A percentile compares a stretch with the other conserved stretches of the same genome.
These are phyloP conservation scores for Ettlia oleoabundans DNA, from an alignment of 139 green algal species.

Conservation along the genomic window DNA sequence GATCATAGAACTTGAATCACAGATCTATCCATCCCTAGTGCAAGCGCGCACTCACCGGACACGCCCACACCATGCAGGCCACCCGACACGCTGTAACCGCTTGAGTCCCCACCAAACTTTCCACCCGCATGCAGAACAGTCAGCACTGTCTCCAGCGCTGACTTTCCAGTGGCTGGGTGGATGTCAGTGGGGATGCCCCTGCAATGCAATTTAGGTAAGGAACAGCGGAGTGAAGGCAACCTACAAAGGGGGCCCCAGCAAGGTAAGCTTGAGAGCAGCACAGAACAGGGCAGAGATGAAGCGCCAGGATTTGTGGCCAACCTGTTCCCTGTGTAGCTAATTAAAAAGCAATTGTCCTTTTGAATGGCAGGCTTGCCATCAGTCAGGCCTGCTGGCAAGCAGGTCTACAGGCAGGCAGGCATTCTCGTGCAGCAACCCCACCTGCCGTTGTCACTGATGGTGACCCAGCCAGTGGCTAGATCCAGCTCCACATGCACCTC, in stretches of 20 bases:
- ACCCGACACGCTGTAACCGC: conserved; percentile 87
- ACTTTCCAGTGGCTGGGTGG: conserved; percentile 89
- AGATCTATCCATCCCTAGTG: too few relatives aligned
- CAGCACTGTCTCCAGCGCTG: conserved; percentile 85
- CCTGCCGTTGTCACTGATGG: conserved; percentile 31
- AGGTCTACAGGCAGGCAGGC: not conserved
- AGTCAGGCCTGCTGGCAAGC: too few relatives aligned
- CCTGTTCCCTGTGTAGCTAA: too few relatives aligned
- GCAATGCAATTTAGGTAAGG: not conserved
- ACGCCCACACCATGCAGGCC: conserved; percentile 98
- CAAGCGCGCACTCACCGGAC: conserved; percentile 49
- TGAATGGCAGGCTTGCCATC: too few relatives aligned
- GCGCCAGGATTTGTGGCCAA: too few relatives aligned
- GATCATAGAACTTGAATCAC: too few relatives aligned
- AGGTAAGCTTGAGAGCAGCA: too few relatives aligned
- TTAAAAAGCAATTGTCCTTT: too few relatives aligned
- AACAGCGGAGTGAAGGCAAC: not conserved
- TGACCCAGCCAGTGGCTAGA: conserved; percentile 71
- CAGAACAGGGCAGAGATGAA: too few relatives aligned
- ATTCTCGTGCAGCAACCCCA: not conserved
- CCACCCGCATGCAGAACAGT: conserved; percentile 97
- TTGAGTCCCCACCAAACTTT: conserved; percentile 94
- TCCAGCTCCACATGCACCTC: conserved; percentile 70
- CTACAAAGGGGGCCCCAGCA: too few relatives aligned
- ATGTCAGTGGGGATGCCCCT: conserved; percentile 92